These are phyloP conservation scores for Gamarada debralockiae DNA, from an alignment of 495 filamentous ascomycete species.

Conservation along the genomic window DNA sequence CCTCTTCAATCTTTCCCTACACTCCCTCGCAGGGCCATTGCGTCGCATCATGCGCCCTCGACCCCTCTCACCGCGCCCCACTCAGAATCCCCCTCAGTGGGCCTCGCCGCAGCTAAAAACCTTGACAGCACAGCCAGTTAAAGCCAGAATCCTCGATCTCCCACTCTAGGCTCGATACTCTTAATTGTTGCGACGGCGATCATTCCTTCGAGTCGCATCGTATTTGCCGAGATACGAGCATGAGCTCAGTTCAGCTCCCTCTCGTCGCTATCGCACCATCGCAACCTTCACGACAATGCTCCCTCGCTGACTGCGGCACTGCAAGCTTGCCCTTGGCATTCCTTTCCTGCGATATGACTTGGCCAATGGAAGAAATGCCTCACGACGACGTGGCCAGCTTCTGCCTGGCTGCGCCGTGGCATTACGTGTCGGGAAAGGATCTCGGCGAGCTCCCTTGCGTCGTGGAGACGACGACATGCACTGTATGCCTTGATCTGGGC, in stretches of 20 bases:
- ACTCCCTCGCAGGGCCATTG: background rate
- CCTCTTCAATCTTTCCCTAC: slow-evolving; percentile 18
- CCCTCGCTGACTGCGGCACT: slow-evolving; percentile 11
- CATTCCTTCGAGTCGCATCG: slow-evolving; percentile 5
- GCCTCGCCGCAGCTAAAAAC: slow-evolving; percentile 10
- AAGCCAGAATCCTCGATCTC: slow-evolving; percentile 15
- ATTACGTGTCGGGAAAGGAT: slow-evolving; percentile 12
- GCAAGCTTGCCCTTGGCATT: slow-evolving; percentile 13
- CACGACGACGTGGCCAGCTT: slow-evolving; percentile 14
- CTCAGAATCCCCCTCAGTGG: background rate
- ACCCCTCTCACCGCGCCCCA: slow-evolving; percentile 10
- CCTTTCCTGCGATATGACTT: slow-evolving; percentile 17
- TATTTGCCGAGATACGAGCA: slow-evolving; percentile 7
- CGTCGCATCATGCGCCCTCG: slow-evolving; percentile 10
- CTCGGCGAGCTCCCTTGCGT: background rate
- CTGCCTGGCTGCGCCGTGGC: slow-evolving; percentile 14
- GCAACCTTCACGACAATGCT: slow-evolving; percentile 16
- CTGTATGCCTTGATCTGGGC: slow-evolving; percentile 15
- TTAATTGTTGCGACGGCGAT: background rate
- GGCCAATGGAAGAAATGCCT: slow-evolving; percentile 21
- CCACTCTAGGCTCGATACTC: slow-evolving; percentile 11
- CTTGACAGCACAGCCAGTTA: slow-evolving; percentile 7
- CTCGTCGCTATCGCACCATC: slow-evolving; percentile 16
- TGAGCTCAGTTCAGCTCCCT: no score
- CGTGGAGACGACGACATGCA: slow-evolving; percentile 2